A percentile compares a stretch with the other conserved stretches of the same genome.
These are phyloP conservation scores for Verruconis gallopava DNA, from an alignment of 2,329 filamentous ascomycete genomes.

Conservation along the genomic window DNA sequence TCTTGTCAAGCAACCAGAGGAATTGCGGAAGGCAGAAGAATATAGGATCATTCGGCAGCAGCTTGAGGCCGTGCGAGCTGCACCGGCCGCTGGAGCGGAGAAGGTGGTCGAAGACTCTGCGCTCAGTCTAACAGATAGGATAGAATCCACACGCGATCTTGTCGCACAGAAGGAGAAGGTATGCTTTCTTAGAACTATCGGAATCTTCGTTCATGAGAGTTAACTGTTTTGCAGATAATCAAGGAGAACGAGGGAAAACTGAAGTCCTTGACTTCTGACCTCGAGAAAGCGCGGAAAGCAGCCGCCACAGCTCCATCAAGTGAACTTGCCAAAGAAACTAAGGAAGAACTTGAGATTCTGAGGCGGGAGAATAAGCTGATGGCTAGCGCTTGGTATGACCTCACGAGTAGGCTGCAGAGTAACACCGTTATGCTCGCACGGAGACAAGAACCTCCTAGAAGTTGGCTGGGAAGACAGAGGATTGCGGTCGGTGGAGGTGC, in stretches of 20 bases:
- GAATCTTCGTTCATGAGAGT: background rate
- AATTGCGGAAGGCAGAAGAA: conserved; percentile 13
- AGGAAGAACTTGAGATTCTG: conserved; percentile 49
- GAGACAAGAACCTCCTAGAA: conserved; percentile 60
- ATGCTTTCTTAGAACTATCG: background rate
- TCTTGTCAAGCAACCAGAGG: conserved; percentile 7
- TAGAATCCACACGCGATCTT: conserved; percentile 9
- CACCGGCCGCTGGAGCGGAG: background rate
- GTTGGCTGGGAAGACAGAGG: conserved; percentile 76
- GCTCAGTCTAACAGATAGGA: conserved; percentile 16
- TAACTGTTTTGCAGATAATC: background rate
- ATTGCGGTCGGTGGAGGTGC: conserved; percentile 19
- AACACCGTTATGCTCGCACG: conserved; percentile 70
- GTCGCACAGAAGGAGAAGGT: conserved; percentile 13
- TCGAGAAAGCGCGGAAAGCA: background rate
- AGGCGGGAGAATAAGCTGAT: conserved; percentile 69
- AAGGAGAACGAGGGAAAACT: background rate
- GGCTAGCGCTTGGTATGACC: conserved; percentile 74
- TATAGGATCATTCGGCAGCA: conserved; percentile 14
- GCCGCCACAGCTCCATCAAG: background rate
- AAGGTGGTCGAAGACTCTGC: conserved; percentile 9
- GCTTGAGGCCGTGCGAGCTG: conserved; percentile 11
- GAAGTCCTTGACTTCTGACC: background rate
- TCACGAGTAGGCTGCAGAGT: conserved; percentile 65
- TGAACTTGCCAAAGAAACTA: conserved; percentile 16